Evolutionary conservation across 202 grass and related monocot genomes (phyloP), one percentile per base, ranked within the genome.

Genomic region (Schoenoplectus triqueter): DNA sequence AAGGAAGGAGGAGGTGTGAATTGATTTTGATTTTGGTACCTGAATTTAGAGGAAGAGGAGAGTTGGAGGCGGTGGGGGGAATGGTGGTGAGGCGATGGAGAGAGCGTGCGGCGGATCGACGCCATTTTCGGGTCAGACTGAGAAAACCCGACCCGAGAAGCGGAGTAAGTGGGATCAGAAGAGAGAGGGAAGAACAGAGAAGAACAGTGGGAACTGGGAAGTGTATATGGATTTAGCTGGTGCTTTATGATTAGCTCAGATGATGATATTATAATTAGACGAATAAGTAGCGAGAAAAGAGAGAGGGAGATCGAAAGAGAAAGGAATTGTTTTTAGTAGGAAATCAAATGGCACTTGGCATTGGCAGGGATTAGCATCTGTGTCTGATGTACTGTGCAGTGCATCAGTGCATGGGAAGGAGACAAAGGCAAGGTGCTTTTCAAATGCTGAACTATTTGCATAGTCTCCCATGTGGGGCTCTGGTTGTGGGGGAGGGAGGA

Each of bases 21-120:
- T 21, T 73, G 70, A 20, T 73, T 73, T 51, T 73, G 70, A 73
- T 73, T 51, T 73, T 73, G 70, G 70, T 73, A 50, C 70, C 46
- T 50, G 9, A 73, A 73, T 73, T 73, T 73, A 51, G 70, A 73
- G 20, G 46, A 73, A 73, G 70, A 50, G 6, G 70, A 73, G 70
- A 51, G 70, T 51, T 73, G 70, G 70, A 17, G 54, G 39, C 75
- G 52, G 10, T 56, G 73, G 3, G 52, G 73, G 6, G 13, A n/a
- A 20, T 41, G 52, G 52, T 56, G 75, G 75, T 79, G 75, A 10
- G 75, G 39, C 14, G 55, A 59, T 0, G 75, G 75, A 2, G 55
- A 79, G 39, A 79, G 75, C 0, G 55, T 61, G 54, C 75, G 75
- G 54, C 55, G 75, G 75, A 61, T 79, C 14, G 75, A 79, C 14